phyloP scores from a whole-genome alignment of 257 asterid species.

The Gentiana macrophylla region DNA sequence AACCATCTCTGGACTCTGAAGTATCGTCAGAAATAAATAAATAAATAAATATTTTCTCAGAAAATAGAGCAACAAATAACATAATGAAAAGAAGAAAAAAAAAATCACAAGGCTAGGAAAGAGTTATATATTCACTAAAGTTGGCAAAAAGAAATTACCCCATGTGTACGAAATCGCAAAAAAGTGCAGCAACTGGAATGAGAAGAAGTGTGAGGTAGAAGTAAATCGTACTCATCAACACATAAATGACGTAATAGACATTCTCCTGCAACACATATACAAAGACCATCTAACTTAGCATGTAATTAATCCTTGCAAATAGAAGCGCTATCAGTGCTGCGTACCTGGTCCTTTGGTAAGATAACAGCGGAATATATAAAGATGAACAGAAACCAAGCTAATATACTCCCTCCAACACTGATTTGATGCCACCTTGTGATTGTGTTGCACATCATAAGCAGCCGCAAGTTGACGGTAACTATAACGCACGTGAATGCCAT shows the following conservation, averaged over 20 bases:
- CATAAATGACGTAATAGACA: slow-evolving; percentile 75
- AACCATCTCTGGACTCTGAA: slow-evolving; percentile 94
- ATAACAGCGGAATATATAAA: slow-evolving; percentile 78
- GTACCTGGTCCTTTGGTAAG: slow-evolving; percentile 77
- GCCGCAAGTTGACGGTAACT: slow-evolving; percentile 91
- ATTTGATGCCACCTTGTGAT: slow-evolving; percentile 95
- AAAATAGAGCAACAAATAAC: not conserved
- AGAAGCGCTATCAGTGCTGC: slow-evolving; percentile 1
- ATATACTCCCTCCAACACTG: slow-evolving; percentile 92
- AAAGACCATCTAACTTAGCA: slow-evolving; percentile 12
- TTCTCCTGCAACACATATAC: slow-evolving; percentile 51
- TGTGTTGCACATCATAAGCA: slow-evolving; percentile 92
- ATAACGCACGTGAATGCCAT: slow-evolving; percentile 93
- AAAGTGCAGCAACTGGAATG: slow-evolving; percentile 81
- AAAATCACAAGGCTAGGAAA: too few species aligned
- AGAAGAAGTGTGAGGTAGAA: slow-evolving; percentile 80
- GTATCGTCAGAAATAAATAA: slow-evolving; percentile 6
- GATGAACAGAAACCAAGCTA: slow-evolving; percentile 72
- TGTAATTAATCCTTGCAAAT: not conserved
- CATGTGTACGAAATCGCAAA: slow-evolving; percentile 76
- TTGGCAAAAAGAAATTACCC: slow-evolving; percentile 48
- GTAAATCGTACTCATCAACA: slow-evolving; percentile 79
- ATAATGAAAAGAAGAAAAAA: not conserved
- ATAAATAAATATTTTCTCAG: slow-evolving; percentile 19
- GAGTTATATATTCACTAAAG: too few species aligned